Percentiles rank a stretch among this genome's conserved stretches.
These are phyloP conservation scores for Dactylonectria estremocensis DNA, from an alignment of 2,329 filamentous ascomycete genomes.

Conservation along the genomic window DNA sequence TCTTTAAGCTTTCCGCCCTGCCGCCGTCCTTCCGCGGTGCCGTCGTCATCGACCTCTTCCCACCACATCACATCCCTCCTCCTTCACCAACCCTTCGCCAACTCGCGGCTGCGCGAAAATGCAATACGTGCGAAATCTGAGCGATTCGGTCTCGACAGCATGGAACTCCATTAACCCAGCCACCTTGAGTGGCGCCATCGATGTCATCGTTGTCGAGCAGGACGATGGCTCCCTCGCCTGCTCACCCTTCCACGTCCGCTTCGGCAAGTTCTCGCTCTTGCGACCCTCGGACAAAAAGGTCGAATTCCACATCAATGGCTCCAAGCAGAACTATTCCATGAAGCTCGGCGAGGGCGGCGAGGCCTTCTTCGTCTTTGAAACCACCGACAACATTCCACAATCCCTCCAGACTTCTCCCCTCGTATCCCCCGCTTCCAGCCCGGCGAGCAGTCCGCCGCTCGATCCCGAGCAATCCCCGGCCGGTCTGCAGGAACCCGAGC, in stretches of 20 bases:
- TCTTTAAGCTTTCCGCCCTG: conserved; percentile 12
- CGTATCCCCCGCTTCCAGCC: conserved; percentile 90
- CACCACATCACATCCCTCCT: neutral
- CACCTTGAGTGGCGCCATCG: conserved; percentile 96
- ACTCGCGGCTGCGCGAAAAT: conserved; percentile 65
- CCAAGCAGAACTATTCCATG: conserved; percentile 95
- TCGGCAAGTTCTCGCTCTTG: conserved; percentile 97
- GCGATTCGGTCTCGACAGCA: conserved; percentile 95
- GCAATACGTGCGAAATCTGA: conserved; percentile 98
- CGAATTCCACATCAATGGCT: conserved; percentile 94
- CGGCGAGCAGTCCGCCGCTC: conserved; percentile 86
- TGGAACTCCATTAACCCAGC: conserved; percentile 99
- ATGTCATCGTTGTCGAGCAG: conserved; percentile 98
- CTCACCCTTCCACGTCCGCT: conserved; percentile 98
- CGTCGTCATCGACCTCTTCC: conserved; percentile 19
- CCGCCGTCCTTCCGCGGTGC: conserved; percentile 18
- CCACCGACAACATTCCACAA: conserved; percentile 90
- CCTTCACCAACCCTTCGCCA: neutral
- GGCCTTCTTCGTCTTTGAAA: conserved; percentile 99
- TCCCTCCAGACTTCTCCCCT: conserved; percentile 95
- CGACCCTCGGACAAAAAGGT: conserved; percentile 99
- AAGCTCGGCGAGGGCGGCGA: conserved; percentile 98
- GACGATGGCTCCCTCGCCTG: conserved; percentile 92
- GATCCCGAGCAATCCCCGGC: conserved; percentile 52
- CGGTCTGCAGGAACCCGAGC: conserved; percentile 77